Percentiles rank a stretch among this genome's conserved stretches.
These are phyloP conservation scores for Neonectria magnoliae DNA, from an alignment of 2,329 filamentous ascomycete species.

Conservation along the genomic window DNA sequence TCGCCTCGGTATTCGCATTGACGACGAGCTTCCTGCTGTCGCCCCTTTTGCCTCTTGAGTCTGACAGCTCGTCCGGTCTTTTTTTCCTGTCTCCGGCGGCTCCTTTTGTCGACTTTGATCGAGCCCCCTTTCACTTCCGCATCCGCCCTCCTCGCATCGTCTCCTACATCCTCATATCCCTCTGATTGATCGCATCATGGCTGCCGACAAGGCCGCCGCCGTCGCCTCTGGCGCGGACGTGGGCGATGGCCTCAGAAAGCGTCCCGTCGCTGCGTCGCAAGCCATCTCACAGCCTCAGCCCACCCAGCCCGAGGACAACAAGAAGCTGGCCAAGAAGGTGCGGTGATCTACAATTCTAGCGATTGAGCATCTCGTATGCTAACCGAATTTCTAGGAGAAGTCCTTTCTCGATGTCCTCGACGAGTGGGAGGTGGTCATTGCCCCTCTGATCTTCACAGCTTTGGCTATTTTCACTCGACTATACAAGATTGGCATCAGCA, in stretches of 20 bases:
- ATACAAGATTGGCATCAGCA: slow-evolving; percentile 75
- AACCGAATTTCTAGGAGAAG: slow-evolving; percentile 54
- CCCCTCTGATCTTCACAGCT: slow-evolving; percentile 68
- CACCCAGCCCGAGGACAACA: slow-evolving; percentile 66
- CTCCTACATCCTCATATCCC: slow-evolving; percentile 11
- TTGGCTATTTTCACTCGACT: slow-evolving; percentile 73
- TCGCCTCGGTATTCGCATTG: slow-evolving; percentile 36
- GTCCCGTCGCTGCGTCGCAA: slow-evolving; percentile 55
- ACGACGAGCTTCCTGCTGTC: slow-evolving; percentile 38
- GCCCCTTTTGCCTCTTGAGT: slow-evolving; percentile 45
- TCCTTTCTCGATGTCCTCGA: slow-evolving; percentile 70
- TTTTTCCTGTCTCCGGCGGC: slow-evolving; percentile 36
- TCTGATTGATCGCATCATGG: slow-evolving; percentile 55
- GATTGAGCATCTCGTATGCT: slow-evolving; percentile 25
- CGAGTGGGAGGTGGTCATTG: slow-evolving; percentile 71
- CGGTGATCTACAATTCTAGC: background rate
- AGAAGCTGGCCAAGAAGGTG: slow-evolving; percentile 68
- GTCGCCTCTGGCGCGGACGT: slow-evolving; percentile 70
- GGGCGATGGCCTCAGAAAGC: slow-evolving; percentile 65
- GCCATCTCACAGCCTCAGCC: slow-evolving; percentile 48
- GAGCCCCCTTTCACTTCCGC: slow-evolving; percentile 31
- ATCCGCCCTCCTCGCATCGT: slow-evolving; percentile 19
- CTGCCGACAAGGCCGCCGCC: slow-evolving; percentile 62
- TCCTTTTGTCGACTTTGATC: slow-evolving; percentile 24
- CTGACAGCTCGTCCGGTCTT: slow-evolving; percentile 51